Evolutionary conservation across 2,329 filamentous ascomycete genomes (phyloP).

Genomic region (Cercospora sp.): DNA sequence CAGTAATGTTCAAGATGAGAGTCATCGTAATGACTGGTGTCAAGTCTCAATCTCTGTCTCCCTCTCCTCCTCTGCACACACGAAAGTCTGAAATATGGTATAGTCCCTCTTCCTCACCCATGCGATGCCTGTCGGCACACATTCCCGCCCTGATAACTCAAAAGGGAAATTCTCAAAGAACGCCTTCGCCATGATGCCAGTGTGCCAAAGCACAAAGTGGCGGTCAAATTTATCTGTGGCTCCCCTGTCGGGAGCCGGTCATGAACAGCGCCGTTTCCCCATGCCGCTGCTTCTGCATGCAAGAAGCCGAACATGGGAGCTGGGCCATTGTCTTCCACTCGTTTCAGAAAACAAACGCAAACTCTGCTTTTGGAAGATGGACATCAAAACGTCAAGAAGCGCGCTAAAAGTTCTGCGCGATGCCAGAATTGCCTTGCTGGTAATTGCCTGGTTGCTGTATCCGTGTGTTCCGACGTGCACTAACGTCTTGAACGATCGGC

Average conservation of each 20-base stretch:
- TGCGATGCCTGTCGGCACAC: conserved; percentile 15
- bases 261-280: conserved; percentile 12
- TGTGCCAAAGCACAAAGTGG: conserved; percentile 18
- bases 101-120: conserved; percentile 7
- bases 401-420: conserved; percentile 87
- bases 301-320: not conserved
- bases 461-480: conserved; percentile 85
- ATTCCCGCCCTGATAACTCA: not conserved
- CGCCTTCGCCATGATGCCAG: conserved; percentile 21
- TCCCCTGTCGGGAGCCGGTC: conserved; percentile 1
- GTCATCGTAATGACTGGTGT: conserved; percentile 17
- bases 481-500: conserved; percentile 90
- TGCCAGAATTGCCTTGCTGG: conserved; percentile 85
- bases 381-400: conserved; percentile 4
- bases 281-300: conserved; percentile 12
- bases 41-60: conserved; percentile 6
- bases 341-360: conserved; percentile 5
- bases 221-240: conserved; percentile 14
- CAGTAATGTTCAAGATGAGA: conserved; percentile 16
- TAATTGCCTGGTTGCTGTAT: conserved; percentile 90
- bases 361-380: conserved; percentile 15
- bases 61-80: conserved; percentile 7
- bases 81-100: conserved; percentile 16
- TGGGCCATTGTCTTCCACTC: conserved; percentile 1
- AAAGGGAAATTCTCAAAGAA: conserved; percentile 21